Evolutionary conservation across 2,329 filamentous ascomycete genomes (phyloP).

Genomic region (Sarocladium strictum): DNA sequence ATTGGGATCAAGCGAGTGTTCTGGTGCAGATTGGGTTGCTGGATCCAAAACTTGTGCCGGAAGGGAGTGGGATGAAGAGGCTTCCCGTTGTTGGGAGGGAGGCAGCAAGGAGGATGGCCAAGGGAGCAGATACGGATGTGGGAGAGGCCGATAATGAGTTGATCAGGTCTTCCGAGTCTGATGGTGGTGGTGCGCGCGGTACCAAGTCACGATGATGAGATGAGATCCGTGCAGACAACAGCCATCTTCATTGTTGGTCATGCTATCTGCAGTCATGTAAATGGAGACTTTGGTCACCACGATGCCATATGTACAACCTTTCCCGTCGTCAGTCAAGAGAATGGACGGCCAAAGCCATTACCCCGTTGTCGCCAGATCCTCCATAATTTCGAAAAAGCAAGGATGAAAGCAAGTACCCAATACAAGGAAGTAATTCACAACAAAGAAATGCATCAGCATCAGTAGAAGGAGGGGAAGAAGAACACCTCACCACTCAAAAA

Average conservation of each 20-base stretch:
- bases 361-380: conserved; percentile 13
- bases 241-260: background rate
- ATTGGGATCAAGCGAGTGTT: conserved; percentile 59
- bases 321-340: conserved; percentile 12
- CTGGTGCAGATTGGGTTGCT: conserved; percentile 54
- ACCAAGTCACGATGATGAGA: background rate
- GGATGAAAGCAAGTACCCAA: conserved; percentile 11
- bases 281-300: background rate
- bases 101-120: conserved; percentile 31
- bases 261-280: background rate
- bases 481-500: background rate
- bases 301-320: background rate
- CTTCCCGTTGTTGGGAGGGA: conserved; percentile 34
- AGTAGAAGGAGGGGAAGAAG: background rate
- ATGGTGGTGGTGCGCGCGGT: background rate
- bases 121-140: conserved; percentile 27
- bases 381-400: background rate
- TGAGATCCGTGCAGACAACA: background rate
- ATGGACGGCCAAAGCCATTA: conserved; percentile 19
- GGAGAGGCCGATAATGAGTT: conserved; percentile 36
- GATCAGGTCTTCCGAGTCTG: background rate
- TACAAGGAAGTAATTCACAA: conserved; percentile 3
- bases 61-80: conserved; percentile 31
- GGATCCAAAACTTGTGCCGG: conserved; percentile 31
- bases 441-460: background rate